Conservation (phyloP, 805 yeast genomes). For the Yarrowia hollandica region DNA sequence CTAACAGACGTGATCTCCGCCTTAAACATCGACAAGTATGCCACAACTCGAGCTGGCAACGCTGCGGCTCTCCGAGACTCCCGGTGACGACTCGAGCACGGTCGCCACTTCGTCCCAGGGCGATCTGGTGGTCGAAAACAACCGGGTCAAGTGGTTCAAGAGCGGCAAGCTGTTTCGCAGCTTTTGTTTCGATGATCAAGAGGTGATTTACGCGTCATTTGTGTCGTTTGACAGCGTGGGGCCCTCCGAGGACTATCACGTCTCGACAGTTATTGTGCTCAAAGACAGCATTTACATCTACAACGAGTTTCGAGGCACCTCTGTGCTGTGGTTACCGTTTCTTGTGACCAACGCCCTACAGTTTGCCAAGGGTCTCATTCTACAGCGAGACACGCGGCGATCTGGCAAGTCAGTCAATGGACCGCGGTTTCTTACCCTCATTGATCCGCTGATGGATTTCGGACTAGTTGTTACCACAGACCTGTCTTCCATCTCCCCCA, state of each 20-base stretch:
- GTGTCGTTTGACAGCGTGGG: conserved; percentile 48
- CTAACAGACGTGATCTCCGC: no score
- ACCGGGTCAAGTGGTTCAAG: conserved; percentile 44
- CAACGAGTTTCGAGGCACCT: conserved; percentile 4
- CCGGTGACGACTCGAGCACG: not conserved
- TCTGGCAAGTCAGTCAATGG: conserved; percentile 29
- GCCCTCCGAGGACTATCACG: conserved; percentile 4
- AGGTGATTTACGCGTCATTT: conserved; percentile 60
- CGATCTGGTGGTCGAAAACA: conserved; percentile 1
- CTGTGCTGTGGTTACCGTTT: conserved; percentile 54
- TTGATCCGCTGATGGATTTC: conserved; percentile 73
- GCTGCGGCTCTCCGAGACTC: not conserved
- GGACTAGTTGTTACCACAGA: conserved; percentile 72
- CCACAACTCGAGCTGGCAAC: conserved; percentile 8
- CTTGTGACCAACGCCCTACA: conserved; percentile 59
- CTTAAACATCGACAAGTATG: not conserved
- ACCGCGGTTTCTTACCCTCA: conserved; percentile 58
- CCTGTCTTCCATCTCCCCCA: conserved; percentile 59
- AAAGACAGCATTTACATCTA: conserved; percentile 11
- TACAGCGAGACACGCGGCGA: conserved; percentile 50
- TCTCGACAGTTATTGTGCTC: conserved; percentile 13
- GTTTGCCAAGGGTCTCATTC: conserved; percentile 65
- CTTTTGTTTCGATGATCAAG: conserved; percentile 51
- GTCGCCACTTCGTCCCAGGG: conserved; percentile 8
- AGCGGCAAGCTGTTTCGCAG: conserved; percentile 54